Percentiles rank a stretch among this genome's conserved stretches.
phyloP scores from a whole-genome alignment of 352 stramenopile genomes.

The Phytophthora vignae region DNA sequence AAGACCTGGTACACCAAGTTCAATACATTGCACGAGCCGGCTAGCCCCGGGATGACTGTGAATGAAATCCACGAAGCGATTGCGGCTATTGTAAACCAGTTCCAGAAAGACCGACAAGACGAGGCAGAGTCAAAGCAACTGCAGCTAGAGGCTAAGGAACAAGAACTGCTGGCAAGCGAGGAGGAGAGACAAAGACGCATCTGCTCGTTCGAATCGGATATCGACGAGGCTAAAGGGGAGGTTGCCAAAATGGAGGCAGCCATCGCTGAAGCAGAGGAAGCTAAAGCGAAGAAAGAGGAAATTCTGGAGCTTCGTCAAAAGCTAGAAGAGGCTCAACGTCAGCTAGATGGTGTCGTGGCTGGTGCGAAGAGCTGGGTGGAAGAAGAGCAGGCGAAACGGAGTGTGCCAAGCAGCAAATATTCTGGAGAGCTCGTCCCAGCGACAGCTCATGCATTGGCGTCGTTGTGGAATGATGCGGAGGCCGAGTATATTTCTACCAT shows the following conservation, averaged over 20 bases:
- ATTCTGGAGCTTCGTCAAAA: constrained; percentile 53
- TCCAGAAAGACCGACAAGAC: constrained; percentile 30
- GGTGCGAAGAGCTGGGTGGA: constrained; percentile 31
- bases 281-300: constrained; percentile 85
- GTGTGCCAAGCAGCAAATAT: constrained; percentile 21
- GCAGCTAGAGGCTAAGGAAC: constrained; percentile 37
- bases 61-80: constrained; percentile 51
- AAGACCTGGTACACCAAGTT: constrained; percentile 65
- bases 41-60: constrained; percentile 17
- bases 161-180: constrained; percentile 40
- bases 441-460: constrained; percentile 41
- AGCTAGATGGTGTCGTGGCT: constrained; percentile 36
- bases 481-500: constrained; percentile 58
- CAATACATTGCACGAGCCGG: constrained; percentile 47
- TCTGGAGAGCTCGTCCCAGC: constrained; percentile 47
- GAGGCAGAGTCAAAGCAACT: constrained; percentile 27
- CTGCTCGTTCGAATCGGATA: constrained; percentile 40
- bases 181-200: constrained; percentile 52
- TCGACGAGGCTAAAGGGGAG: constrained; percentile 48
- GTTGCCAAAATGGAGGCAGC: constrained; percentile 44
- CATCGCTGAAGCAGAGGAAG: constrained; percentile 68
- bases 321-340: constrained; percentile 47
- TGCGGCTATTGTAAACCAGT: constrained; percentile 39
- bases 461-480: constrained; percentile 69
- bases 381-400: constrained; percentile 22